Base-by-base conservation (phyloP, 192 early-diverging fungal species). In the Funneliformis geosporum region DNA sequence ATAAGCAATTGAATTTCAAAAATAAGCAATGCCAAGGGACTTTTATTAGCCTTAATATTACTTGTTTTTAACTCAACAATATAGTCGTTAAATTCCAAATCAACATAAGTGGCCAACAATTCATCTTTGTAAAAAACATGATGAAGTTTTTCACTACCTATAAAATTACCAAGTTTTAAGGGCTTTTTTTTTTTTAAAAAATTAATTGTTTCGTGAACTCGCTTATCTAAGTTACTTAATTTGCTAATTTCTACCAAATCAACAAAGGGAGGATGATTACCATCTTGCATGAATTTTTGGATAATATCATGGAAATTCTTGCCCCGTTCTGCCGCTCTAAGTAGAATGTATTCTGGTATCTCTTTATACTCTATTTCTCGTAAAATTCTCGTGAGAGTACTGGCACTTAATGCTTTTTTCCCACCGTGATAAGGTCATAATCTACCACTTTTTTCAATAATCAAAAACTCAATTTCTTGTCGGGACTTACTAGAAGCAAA, bases 1-100 rank as follows among this genome's bases (percentile, higher is more conserved):
- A 75, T 62, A 60, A 75, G 47, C 4, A 75, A 75, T 75, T 75
- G 73, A 42, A 75, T 40, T 62, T 75, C 73, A 61, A 75, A 75
- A 75, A 75, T 62, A 10, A 75, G 59, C 14, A 39, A 40, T 9
- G 73, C 73, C 59, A 75, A 28, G 3, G 60, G 60, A 1, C 60
- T 75, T 8, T 55, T 0, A 33, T 75, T 75, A 2, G 60, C 60
- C n/a, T 61, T 75, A 75, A 75, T 62, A 75, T 62, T 75, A 42
- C 60, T 75, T 38, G 73, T 62, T 75, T 75, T 75, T 39, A 75
- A 61, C 25, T 75, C 73, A 61, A 75, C 21, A 60, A 75, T 62
- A 61, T 61, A 75, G 18, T 75, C 73, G 18, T 60, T 28, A 61
- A 75, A 75, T 39, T 75, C 73, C 23, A 75, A 75, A 75, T 75